Evolutionary conservation across 805 yeast genomes (phyloP).

Genomic region (Kazachstania martiniae): DNA sequence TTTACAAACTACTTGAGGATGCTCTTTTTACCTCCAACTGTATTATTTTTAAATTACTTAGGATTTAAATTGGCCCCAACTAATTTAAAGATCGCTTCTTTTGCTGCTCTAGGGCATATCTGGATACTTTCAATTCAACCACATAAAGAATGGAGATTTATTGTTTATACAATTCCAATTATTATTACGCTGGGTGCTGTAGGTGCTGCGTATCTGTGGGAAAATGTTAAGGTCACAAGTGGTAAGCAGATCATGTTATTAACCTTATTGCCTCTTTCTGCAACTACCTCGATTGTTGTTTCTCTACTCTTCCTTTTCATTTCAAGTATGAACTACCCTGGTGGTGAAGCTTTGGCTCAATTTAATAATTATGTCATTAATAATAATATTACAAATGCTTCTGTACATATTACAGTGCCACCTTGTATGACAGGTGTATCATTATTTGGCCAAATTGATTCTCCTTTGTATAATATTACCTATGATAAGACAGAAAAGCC

Average conservation of each 20-base stretch:
- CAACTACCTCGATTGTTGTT: constrained; percentile 28
- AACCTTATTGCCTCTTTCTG: constrained; percentile 25
- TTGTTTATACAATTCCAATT: constrained; percentile 64
- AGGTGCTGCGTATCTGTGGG: constrained; percentile 38
- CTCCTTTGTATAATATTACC: constrained; percentile 21
- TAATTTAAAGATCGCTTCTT: constrained; percentile 35
- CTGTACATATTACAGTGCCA: constrained; percentile 66
- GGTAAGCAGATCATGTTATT: constrained; percentile 19
- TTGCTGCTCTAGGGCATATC: constrained; percentile 47
- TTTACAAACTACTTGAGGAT: constrained; percentile 36
- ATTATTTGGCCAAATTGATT: constrained; percentile 54
- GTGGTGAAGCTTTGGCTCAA: constrained; percentile 58
- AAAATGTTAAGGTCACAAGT: constrained; percentile 20
- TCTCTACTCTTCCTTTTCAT: constrained; percentile 46
- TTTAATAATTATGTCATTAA: constrained; percentile 37
- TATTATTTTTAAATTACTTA: constrained; percentile 28
- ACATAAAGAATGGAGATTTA: constrained; percentile 92
- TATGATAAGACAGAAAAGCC: constrained; percentile 72
- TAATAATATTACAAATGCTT: constrained; percentile 17
- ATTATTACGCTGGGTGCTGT: constrained; percentile 53
- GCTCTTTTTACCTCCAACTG: constrained; percentile 38
- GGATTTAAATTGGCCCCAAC: constrained; percentile 31
- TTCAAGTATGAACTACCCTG: constrained; percentile 78
- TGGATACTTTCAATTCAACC: constrained; percentile 65
- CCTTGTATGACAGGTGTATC: constrained; percentile 85